Evolutionary conservation across 306 rosid species (phyloP).

Genomic region (Morella rubra): DNA sequence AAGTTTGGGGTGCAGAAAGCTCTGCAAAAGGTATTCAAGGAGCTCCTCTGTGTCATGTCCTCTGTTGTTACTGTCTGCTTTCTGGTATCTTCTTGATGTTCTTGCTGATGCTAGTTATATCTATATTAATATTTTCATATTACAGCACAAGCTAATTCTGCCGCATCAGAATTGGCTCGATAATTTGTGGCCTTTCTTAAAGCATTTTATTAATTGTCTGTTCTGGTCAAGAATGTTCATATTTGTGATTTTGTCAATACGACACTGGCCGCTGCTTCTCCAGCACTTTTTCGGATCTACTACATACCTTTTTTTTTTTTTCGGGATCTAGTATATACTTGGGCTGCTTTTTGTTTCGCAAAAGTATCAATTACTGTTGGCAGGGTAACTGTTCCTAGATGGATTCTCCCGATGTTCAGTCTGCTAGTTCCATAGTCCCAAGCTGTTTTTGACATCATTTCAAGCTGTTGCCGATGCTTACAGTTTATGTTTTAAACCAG

Average conservation of each 20-base stretch:
- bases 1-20: constrained; percentile 97
- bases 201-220: not conserved
- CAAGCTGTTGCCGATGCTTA: constrained; percentile 3
- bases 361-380: not conserved
- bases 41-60: not conserved
- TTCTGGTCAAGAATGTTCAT: not conserved
- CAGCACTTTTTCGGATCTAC: not conserved
- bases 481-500: not conserved
- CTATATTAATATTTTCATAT: not conserved
- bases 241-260: not conserved
- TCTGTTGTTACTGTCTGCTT: not conserved
- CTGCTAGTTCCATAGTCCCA: not conserved
- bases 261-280: not conserved
- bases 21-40: constrained; percentile 67
- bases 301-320: too few species aligned
- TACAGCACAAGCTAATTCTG: not conserved
- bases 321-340: not conserved
- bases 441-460: not conserved
- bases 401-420: not conserved
- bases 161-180: not conserved
- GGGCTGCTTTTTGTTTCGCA: not conserved
- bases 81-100: not conserved
- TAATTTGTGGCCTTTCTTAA: not conserved
- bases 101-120: not conserved
- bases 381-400: constrained; percentile 2